Base-by-base conservation (phyloP, 75 land plant species). In the Cryptomeria japonica region DNA sequence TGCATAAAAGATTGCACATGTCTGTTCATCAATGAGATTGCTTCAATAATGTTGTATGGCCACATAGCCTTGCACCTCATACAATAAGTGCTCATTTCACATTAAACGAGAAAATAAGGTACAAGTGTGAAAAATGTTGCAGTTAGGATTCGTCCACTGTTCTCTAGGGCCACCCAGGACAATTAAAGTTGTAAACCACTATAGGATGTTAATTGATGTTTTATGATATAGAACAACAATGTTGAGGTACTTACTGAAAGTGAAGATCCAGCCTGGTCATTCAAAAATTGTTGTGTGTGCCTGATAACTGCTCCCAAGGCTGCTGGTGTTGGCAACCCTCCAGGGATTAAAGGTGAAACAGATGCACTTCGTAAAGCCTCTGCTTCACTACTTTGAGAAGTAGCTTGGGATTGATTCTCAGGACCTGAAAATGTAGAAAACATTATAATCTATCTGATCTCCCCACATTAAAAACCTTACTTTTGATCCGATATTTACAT, bases 221-320 rank as follows among this genome's bases (percentile, higher is more conserved):
- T 13, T 51, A 51, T 51, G 55, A 51, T 14, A 51, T 34, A 12
- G 34, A 75, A 75, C 77, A 75, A 31, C 34, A 34, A 34, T 34
- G 38, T 32, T 75, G 77, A 31, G 16, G 16, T 3, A 32, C 77
- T 89, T 89, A 97, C 99, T 84, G 58, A 84, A 85, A 98, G 83
- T 68, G 90, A 90, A 80, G 92, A 92, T 88, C 88, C 89, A 86
- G 93, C 94, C 87, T 94, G 95, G 31, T 87, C 93, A 87, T 78
- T 84, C n/a, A 98, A 89, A 73, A 98, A 68, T 42, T 91, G 92
- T 85, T 94, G 91, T 38, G 95, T 93, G 15, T 93, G 93, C 13
- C 86, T 89, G 86, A 95, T 79, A 10, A 96, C 89, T 84, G 94
- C 97, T 39, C 98, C 97, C 88, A 98, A 88, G 49, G 93, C 87